phyloP scores from a whole-genome alignment of 2,329 filamentous ascomycete species.

The Daldinia eschscholtzii region DNA sequence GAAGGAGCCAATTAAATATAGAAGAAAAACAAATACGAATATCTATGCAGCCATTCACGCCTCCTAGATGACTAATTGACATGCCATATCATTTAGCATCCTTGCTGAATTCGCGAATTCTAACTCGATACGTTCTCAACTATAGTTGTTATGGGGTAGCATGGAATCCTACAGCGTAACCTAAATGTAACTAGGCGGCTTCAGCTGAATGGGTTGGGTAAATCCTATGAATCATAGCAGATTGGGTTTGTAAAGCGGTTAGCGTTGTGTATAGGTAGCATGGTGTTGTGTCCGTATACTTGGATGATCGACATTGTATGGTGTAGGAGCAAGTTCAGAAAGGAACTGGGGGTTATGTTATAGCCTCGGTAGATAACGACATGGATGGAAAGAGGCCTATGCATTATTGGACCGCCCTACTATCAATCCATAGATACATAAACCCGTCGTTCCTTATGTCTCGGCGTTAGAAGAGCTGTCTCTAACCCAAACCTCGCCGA shows the following conservation, averaged over 20 bases:
- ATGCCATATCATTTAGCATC: not conserved
- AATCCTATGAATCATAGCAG: not conserved
- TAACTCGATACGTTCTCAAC: conserved; percentile 1
- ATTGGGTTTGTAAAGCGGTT: not conserved
- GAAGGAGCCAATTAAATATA: not conserved
- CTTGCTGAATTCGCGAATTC: not conserved
- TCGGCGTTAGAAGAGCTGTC: conserved; percentile 38
- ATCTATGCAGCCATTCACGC: not conserved
- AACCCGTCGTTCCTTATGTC: not conserved
- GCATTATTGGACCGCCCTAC: not conserved
- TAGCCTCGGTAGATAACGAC: not conserved
- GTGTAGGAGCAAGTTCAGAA: not conserved
- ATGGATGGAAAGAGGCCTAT: not conserved
- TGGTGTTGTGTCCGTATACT: not conserved
- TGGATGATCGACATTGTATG: not conserved
- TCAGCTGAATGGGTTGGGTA: not conserved
- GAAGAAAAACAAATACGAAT: not conserved
- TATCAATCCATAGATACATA: not conserved
- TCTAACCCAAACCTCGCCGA: conserved; percentile 76
- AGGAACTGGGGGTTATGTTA: no score
- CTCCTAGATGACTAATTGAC: not conserved
- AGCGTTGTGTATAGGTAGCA: no score
- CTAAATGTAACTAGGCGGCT: not conserved
- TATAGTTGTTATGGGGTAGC: not conserved
- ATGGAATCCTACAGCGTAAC: conserved; percentile 10